Conservation (phyloP, 108 stramenopile genomes). For the Mediolabrus comicus region DNA sequence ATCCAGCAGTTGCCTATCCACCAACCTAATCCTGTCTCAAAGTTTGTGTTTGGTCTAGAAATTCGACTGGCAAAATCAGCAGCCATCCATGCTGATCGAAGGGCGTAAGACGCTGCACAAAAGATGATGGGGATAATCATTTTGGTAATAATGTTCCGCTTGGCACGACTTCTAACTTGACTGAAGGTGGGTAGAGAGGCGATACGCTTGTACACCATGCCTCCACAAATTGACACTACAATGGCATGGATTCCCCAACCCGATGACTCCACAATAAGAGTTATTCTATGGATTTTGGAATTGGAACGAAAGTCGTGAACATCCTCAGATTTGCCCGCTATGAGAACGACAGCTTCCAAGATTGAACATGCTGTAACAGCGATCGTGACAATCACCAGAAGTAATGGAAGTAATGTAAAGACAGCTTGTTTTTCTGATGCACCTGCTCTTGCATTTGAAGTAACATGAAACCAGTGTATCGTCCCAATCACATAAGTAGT, state of each 20-base stretch:
- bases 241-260: slow-evolving; percentile 41
- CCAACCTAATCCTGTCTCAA: slow-evolving; percentile 42
- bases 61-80: slow-evolving; percentile 38
- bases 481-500: slow-evolving; percentile 34
- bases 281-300: slow-evolving; percentile 18
- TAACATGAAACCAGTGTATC: slow-evolving; percentile 32
- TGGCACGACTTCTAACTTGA: slow-evolving; percentile 17
- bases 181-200: slow-evolving; percentile 33
- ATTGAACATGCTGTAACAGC: slow-evolving; percentile 16
- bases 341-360: slow-evolving; percentile 28
- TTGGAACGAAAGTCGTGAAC: slow-evolving; percentile 26
- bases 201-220: slow-evolving; percentile 31
- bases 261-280: slow-evolving; percentile 23
- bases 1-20: slow-evolving; percentile 57
- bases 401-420: slow-evolving; percentile 18
- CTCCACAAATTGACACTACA: slow-evolving; percentile 26
- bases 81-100: slow-evolving; percentile 39
- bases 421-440: slow-evolving; percentile 19
- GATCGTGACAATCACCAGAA: slow-evolving; percentile 20
- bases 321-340: slow-evolving; percentile 1
- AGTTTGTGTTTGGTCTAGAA: slow-evolving; percentile 8
- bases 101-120: slow-evolving; percentile 44
- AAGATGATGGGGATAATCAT: slow-evolving; percentile 48
- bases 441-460: slow-evolving; percentile 23
- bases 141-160: slow-evolving; percentile 31